Base-by-base conservation (phyloP, 2,329 filamentous ascomycete genomes). In the Talaromyces sp. region DNA sequence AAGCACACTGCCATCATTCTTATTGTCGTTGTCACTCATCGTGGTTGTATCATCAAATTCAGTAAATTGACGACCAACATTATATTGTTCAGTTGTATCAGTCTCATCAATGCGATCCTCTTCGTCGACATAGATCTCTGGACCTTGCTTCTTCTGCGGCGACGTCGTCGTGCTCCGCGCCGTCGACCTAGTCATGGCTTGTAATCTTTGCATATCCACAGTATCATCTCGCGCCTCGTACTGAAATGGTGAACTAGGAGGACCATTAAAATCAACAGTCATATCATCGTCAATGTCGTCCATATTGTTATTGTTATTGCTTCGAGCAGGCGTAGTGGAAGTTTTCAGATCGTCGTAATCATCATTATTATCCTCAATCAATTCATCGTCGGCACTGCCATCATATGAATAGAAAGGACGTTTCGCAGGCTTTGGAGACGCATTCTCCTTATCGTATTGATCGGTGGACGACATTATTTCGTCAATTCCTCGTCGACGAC, bases 181-280 rank as follows among this genome's bases (percentile, higher is more conserved):
- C n/a, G 65, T 17, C 17, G 64, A 29, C 31, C 17, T 62, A 15
- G 64, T 59, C 65, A 64, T 63, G 2, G 65, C 31, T 8, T 68
- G 69, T 34, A 71, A 34, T 56, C 69, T 71, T 11, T 65, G 67
- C 62, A 70, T 60, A 65, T 78, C 75, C 3, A 75, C 74, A 0
- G 76, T 77, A 19, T 75, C 72, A 54, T 77, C 75, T 47, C 73
- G 70, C 7, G 60, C 74, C 36, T 75, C 71, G 17, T 69, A 70
- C 31, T 75, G 75, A 54, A 79, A 80, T 0, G 78, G 78, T 1
- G 78, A 80, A 61, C 77, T 80, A 8, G 73, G 74, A 6, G 70
- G 67, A 13, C 69, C 65, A 15, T 70, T 65, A 51, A 70, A 71
- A 36, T 75, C 69, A n/a, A 71, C 7, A 64, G 58, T 49, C 68